phyloP scores from a whole-genome alignment of 2,329 filamentous ascomycete genomes.

The Fusarium hostae region DNA sequence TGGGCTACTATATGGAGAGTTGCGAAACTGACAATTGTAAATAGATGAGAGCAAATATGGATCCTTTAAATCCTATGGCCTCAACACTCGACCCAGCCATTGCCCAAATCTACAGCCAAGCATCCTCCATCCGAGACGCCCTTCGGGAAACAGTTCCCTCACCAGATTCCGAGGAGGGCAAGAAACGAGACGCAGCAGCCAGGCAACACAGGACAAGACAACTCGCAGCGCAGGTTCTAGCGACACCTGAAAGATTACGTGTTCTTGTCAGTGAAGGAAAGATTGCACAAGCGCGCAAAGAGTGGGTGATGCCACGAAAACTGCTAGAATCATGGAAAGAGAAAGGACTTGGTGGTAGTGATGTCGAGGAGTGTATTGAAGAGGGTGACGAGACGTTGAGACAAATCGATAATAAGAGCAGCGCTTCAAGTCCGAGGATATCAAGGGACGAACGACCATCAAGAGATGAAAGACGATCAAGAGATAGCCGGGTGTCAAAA shows the following conservation, averaged over 20 bases:
- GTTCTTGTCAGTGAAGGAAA: slow-evolving; percentile 68
- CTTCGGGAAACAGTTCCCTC: slow-evolving; percentile 60
- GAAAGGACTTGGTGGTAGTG: slow-evolving; percentile 63
- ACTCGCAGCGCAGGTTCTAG: slow-evolving; percentile 71
- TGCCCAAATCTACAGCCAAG: slow-evolving; percentile 75
- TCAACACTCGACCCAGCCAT: slow-evolving; percentile 79
- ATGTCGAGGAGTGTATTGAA: slow-evolving; percentile 64
- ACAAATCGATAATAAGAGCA: slow-evolving; percentile 26
- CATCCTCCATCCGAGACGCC: slow-evolving; percentile 64
- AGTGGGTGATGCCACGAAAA: slow-evolving; percentile 65
- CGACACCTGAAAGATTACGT: slow-evolving; percentile 68
- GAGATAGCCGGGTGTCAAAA: slow-evolving; percentile 34
- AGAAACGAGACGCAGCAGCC: slow-evolving; percentile 48
- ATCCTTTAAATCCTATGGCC: slow-evolving; percentile 78
- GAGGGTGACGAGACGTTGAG: slow-evolving; percentile 64
- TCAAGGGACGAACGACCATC: slow-evolving; percentile 36
- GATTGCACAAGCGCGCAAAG: slow-evolving; percentile 67
- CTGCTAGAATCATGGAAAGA: slow-evolving; percentile 66
- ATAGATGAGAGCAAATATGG: slow-evolving; percentile 85
- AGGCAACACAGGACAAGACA: slow-evolving; percentile 59
- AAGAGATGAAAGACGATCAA: slow-evolving; percentile 30
- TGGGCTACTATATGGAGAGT: too few relatives aligned
- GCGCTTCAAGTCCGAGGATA: slow-evolving; percentile 33
- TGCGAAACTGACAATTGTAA: not conserved
- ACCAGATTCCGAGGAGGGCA: slow-evolving; percentile 55